These are phyloP conservation scores for Streptanthus diversifolius DNA, from an alignment of 345 rosid species.

Conservation along the genomic window DNA sequence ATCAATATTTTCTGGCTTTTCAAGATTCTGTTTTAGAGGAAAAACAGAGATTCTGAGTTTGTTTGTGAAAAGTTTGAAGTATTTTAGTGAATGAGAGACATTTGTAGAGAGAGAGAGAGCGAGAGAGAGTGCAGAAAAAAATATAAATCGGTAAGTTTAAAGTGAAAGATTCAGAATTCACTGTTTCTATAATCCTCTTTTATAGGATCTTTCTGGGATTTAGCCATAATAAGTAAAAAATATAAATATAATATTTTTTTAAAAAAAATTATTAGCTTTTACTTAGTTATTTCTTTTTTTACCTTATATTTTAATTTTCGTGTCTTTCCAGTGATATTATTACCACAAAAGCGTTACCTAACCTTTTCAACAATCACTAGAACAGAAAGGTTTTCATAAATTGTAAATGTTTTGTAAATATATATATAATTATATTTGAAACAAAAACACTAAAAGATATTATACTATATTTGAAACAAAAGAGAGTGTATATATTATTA, in stretches of 20 bases:
- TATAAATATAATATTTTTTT: not conserved
- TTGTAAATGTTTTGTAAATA: too few species aligned
- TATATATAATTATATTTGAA: too few species aligned
- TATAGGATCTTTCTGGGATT: constrained; percentile 26
- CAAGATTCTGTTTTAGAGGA: not conserved
- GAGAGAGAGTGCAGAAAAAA: not conserved
- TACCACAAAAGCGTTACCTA: too few species aligned
- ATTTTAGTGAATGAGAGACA: not conserved
- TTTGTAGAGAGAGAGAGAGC: not conserved
- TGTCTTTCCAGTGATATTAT: not conserved
- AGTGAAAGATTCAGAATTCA: constrained; percentile 20
- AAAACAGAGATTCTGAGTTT: constrained; percentile 11
- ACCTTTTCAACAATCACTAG: too few species aligned
- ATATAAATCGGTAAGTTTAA: not conserved
- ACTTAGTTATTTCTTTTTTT: not conserved
- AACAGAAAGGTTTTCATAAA: too few species aligned
- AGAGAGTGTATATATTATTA: not conserved
- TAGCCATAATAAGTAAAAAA: constrained; percentile 3
- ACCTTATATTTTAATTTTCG: not conserved
- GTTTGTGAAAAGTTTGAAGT: not conserved
- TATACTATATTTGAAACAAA: not conserved
- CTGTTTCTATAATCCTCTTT: constrained; percentile 12
- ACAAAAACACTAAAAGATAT: too few species aligned
- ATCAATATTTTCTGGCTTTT: not conserved
- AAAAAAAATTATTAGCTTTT: not conserved